These are phyloP conservation scores for Polyporus tsugae DNA, from an alignment of 1,284 basidiomycete species.

Conservation along the genomic window DNA sequence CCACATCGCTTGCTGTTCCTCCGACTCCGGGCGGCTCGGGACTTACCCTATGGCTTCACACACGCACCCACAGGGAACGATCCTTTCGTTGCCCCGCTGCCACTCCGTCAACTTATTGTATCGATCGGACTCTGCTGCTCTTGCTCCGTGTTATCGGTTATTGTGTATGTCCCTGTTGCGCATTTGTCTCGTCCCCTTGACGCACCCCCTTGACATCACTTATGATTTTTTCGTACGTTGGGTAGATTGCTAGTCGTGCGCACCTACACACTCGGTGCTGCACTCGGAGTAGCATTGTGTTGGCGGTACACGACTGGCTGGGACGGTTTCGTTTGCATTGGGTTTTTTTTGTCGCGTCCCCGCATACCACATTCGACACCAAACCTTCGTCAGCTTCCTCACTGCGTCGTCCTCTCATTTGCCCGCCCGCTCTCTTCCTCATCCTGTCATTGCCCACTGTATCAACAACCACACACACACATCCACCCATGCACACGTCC, in stretches of 20 bases:
- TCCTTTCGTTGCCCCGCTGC: constrained; percentile 11
- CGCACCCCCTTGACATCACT: constrained; percentile 15
- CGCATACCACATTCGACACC: constrained; percentile 4
- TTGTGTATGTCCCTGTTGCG: constrained; percentile 31
- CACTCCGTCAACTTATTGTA: constrained; percentile 25
- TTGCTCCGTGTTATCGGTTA: constrained; percentile 29
- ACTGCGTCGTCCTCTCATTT: constrained; percentile 32
- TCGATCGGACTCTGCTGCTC: constrained; percentile 21
- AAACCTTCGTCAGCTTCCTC: not conserved
- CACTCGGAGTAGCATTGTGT: not conserved
- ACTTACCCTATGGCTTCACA: constrained; percentile 17
- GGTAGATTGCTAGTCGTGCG: constrained; percentile 23
- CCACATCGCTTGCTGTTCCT: constrained; percentile 13
- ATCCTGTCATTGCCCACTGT: constrained; percentile 22
- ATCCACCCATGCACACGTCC: constrained; percentile 27
- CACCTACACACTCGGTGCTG: constrained; percentile 15
- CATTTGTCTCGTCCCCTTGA: constrained; percentile 11
- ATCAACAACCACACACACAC: constrained; percentile 26
- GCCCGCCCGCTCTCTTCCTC: constrained; percentile 18
- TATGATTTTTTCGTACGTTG: constrained; percentile 19
- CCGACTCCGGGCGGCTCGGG: constrained; percentile 29
- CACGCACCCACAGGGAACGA: constrained; percentile 24
- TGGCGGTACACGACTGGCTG: constrained; percentile 7
- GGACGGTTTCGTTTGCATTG: constrained; percentile 20
- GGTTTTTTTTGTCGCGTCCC: constrained; percentile 7